A percentile compares a stretch with the other conserved stretches of the same genome.
phyloP scores from a whole-genome alignment of 805 yeast species.

The Teunomyces barrocoloradensis region DNA sequence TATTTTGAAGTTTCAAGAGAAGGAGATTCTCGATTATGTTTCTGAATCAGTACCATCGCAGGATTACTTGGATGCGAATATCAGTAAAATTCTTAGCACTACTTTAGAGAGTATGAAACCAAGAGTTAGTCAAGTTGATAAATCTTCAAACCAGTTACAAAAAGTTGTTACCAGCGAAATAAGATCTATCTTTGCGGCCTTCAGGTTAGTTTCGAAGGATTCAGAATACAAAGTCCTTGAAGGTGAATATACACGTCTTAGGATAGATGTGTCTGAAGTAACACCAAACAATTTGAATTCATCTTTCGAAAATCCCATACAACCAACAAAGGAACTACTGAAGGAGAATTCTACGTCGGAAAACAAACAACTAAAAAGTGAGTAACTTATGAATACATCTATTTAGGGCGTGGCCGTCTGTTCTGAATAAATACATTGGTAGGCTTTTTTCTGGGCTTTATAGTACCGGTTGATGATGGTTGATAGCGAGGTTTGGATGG shows the following conservation, averaged over 20 bases:
- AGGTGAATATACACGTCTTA: not conserved
- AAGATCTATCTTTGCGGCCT: constrained; percentile 16
- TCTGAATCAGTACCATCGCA: constrained; percentile 6
- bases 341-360: not conserved
- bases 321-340: not conserved
- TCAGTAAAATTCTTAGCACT: not conserved
- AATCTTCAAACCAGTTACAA: constrained; percentile 8
- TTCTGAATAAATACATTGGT: constrained; percentile 15
- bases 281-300: not conserved
- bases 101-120: constrained; percentile 2
- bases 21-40: constrained; percentile 16
- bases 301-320: not conserved
- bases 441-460: constrained; percentile 3
- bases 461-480: constrained; percentile 8
- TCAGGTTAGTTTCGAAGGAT: not conserved
- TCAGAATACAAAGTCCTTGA: not conserved
- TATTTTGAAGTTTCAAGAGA: constrained; percentile 26
- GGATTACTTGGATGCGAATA: not conserved
- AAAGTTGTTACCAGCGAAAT: constrained; percentile 21
- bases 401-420: constrained; percentile 9
- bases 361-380: constrained; percentile 2
- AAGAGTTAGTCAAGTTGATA: not conserved
- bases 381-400: constrained; percentile 1
- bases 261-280: not conserved
- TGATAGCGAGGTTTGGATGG: not conserved